phyloP scores from a whole-genome alignment of 2,329 filamentous ascomycete genomes.

The Monosporascus sp. region DNA sequence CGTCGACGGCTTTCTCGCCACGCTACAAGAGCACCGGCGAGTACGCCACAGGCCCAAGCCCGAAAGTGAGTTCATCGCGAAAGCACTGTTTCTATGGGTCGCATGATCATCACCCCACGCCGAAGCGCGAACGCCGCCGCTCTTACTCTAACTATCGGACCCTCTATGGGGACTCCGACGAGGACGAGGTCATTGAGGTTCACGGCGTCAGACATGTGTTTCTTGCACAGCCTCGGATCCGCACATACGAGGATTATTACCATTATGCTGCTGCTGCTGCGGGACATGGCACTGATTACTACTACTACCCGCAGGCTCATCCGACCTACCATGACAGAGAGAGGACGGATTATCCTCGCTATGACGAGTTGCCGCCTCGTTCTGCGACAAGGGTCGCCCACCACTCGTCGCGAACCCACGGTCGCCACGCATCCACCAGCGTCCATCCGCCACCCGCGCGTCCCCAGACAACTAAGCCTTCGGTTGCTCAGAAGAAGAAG shows the following conservation, averaged over 20 bases:
- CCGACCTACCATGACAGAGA: conserved; percentile 32
- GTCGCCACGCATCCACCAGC: conserved; percentile 41
- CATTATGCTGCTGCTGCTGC: conserved; percentile 41
- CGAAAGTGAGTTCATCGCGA: conserved; percentile 55
- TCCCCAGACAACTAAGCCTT: conserved; percentile 47
- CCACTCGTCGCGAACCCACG: conserved; percentile 28
- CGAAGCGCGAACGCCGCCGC: conserved; percentile 49
- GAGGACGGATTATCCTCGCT: conserved; percentile 37
- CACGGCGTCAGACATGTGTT: conserved; percentile 50
- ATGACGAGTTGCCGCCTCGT: conserved; percentile 33
- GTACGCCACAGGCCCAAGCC: conserved; percentile 50
- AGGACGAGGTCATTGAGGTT: conserved; percentile 56
- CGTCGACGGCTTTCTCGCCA: conserved; percentile 51
- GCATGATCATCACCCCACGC: conserved; percentile 37
- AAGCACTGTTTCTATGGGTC: conserved; percentile 33
- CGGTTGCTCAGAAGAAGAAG: conserved; percentile 37
- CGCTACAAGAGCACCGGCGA: conserved; percentile 59
- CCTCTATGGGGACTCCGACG: conserved; percentile 61
- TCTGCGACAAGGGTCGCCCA: conserved; percentile 34
- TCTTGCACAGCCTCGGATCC: conserved; percentile 42
- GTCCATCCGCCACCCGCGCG: conserved; percentile 37
- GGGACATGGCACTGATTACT: conserved; percentile 55
- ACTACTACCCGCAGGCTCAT: conserved; percentile 49
- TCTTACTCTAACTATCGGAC: conserved; percentile 56
- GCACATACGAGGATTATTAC: conserved; percentile 27